Evolutionary conservation across 306 rosid species (phyloP).

Genomic region (Lathyrus aphaca): DNA sequence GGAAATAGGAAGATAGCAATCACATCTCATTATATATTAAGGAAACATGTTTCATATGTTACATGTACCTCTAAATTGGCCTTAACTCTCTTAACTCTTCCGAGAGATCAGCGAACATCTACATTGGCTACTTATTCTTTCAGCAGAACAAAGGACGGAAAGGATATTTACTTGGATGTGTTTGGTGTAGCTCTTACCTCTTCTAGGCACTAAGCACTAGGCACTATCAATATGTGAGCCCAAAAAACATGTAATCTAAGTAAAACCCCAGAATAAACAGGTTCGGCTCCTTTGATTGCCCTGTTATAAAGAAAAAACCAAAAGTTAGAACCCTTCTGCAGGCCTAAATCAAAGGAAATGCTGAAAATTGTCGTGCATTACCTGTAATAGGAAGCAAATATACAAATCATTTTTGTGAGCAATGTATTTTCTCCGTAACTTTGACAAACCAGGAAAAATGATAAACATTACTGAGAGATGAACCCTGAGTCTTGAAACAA

Average conservation of each 20-base stretch:
- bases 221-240: constrained; percentile 22
- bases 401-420: constrained; percentile 10
- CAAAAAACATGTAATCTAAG: constrained; percentile 25
- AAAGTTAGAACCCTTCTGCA: constrained; percentile 7
- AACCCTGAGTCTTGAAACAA: constrained; percentile 15
- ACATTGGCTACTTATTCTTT: constrained; percentile 25
- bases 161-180: not conserved
- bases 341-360: constrained; percentile 6
- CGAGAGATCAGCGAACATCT: constrained; percentile 2
- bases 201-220: constrained; percentile 3
- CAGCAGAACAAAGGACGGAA: not conserved
- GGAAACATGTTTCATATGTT: constrained; percentile 23
- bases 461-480: constrained; percentile 19
- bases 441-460: constrained; percentile 16
- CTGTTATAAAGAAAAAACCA: constrained; percentile 19
- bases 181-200: constrained; percentile 24
- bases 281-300: constrained; percentile 3
- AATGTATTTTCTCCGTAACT: constrained; percentile 27
- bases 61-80: not conserved
- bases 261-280: constrained; percentile 16
- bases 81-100: not conserved
- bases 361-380: constrained; percentile 2
- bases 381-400: constrained; percentile 19
- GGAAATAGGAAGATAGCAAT: not conserved
- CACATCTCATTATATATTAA: not conserved